phyloP scores from a whole-genome alignment of 345 rosid species.

The Lepidium africanum region DNA sequence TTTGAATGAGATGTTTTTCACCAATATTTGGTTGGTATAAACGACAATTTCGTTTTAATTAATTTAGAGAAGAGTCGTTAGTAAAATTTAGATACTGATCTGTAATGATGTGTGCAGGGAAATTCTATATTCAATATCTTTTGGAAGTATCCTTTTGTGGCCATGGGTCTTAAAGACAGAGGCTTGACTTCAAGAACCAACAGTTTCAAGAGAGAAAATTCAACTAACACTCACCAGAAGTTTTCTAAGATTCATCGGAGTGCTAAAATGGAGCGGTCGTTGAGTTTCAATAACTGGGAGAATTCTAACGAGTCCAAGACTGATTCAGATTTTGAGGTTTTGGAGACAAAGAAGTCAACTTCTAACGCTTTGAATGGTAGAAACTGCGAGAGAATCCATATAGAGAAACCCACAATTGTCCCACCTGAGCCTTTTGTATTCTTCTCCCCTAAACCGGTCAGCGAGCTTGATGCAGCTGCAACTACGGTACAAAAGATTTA shows the following conservation, averaged over 20 bases:
- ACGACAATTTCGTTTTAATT: background rate
- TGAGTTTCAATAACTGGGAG: slow-evolving; percentile 46
- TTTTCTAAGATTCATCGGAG: slow-evolving; percentile 7
- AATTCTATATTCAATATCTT: slow-evolving; percentile 5
- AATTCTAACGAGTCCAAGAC: slow-evolving; percentile 20
- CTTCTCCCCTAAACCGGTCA: too few relatives aligned
- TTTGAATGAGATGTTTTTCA: background rate
- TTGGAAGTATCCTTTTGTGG: slow-evolving; percentile 16
- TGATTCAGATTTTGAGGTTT: slow-evolving; percentile 4
- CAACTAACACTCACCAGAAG: slow-evolving; percentile 9
- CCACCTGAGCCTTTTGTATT: too few relatives aligned
- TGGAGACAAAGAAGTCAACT: slow-evolving; percentile 17
- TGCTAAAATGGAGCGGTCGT: slow-evolving; percentile 23
- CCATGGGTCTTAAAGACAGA: slow-evolving; percentile 42
- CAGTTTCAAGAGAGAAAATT: slow-evolving; percentile 33
- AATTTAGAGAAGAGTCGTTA: background rate
- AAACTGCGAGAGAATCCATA: too few relatives aligned
- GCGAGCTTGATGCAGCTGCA: too few relatives aligned
- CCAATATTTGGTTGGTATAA: slow-evolving; percentile 8
- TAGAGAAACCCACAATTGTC: too few relatives aligned
- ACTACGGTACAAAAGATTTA: too few relatives aligned
- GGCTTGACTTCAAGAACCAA: slow-evolving; percentile 25
- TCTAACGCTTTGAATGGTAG: too few relatives aligned
- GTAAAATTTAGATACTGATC: background rate
- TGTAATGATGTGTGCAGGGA: slow-evolving; percentile 17